Conservation (phyloP, 257 asterid genomes). For the Solanum appendiculatum region DNA sequence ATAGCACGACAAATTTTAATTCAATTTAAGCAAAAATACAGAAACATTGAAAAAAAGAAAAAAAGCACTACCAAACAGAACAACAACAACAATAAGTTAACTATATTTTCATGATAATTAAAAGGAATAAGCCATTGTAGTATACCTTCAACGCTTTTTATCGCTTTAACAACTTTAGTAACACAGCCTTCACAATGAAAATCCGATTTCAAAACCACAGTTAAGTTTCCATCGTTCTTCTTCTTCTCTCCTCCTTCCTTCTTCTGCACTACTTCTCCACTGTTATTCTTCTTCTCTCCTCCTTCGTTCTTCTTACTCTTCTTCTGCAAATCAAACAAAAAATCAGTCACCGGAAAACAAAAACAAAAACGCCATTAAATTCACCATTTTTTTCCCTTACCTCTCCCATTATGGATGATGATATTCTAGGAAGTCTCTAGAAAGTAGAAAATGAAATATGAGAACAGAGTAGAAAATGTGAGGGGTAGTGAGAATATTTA, state of each 20-base stretch:
- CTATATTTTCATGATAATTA: background rate
- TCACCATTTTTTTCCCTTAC: background rate
- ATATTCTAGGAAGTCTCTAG: background rate
- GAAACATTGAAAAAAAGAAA: no score
- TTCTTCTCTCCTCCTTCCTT: background rate
- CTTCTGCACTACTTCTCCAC: background rate
- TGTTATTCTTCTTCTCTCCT: slow-evolving; percentile 20
- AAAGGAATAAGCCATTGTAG: background rate
- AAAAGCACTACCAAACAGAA: background rate
- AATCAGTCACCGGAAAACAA: background rate
- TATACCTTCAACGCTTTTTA: slow-evolving; percentile 54
- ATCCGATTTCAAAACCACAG: slow-evolving; percentile 56
- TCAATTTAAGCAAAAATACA: background rate
- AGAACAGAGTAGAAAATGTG: background rate
- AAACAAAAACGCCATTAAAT: background rate
- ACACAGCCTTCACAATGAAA: slow-evolving; percentile 90
- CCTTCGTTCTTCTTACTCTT: slow-evolving; percentile 8
- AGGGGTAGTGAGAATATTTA: background rate
- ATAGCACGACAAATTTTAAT: background rate
- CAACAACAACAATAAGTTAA: background rate
- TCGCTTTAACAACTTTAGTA: slow-evolving; percentile 38
- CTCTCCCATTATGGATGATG: background rate
- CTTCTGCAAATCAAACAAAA: slow-evolving; percentile 8
- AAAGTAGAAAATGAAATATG: background rate
- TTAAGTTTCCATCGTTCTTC: background rate